Evolutionary conservation across 495 filamentous ascomycete genomes (phyloP), one percentile per base, ranked within the genome.

Genomic region (Talaromyces liani): DNA sequence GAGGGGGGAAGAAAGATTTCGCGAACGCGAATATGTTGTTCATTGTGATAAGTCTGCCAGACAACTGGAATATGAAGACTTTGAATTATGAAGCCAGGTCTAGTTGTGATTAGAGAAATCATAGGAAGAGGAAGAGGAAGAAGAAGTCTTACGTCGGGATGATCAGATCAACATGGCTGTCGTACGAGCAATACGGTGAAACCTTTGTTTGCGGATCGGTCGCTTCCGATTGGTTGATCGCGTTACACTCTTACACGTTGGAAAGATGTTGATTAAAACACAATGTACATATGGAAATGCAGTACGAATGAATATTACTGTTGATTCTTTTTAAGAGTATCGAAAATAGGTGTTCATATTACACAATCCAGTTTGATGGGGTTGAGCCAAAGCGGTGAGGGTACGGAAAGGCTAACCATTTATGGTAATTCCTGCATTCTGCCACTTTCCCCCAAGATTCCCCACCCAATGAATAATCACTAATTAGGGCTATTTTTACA

Each of bases 1-100:
- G 80, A 7, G 83, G 82, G 16, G 81, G 82, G 66, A 79, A 75
- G 73, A 84, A 82, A n/a, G 66, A 74, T 75, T 39, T 71, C 67
- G 33, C 81, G 41, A 62, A 39, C 6, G 27, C 45, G 41, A 45
- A 45, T 5, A 53, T n/a, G 16, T 4, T 58, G 36, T 22, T 25
- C 58, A 60, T 60, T 41, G 14, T 41, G 58, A 60, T 36, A 6
- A 31, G 5, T 12, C 33, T 10, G 9, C 33, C 33, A 36, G 29
- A 25, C 55, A 27, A 31, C 27, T 34, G 24, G 16, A 9, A 8
- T 5, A 41, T 33, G 27, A 58, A 59, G 33, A 12, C n/a, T 6
- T 10, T 55, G 22, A 55, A 16, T 4, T 20, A 53, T 25, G 10
- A 24, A 8, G n/a, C 7, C 49, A 53, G 4, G 10, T 53, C 7